Evolutionary conservation across 108 stramenopile genomes (phyloP).

Genomic region (Cafeteria roenbergensis): DNA sequence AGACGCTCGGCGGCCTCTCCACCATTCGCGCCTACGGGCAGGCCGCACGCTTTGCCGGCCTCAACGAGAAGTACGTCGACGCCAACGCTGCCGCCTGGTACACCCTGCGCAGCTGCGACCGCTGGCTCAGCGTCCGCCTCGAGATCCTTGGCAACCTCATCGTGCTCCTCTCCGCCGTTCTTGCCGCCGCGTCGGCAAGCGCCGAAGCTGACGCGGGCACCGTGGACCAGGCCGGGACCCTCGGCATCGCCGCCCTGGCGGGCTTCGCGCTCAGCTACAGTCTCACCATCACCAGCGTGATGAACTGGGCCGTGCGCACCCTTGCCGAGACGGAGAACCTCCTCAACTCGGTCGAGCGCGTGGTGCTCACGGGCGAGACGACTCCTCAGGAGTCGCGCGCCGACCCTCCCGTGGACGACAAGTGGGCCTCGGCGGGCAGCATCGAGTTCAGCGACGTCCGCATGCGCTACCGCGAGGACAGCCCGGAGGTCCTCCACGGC

Average conservation of each 20-base stretch:
- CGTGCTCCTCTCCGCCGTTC: conserved; percentile 49
- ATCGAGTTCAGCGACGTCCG: conserved; percentile 55
- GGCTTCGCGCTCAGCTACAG: conserved; percentile 70
- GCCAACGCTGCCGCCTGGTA: conserved; percentile 49
- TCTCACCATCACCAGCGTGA: conserved; percentile 56
- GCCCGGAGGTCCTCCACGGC: conserved; percentile 67
- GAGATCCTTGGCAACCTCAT: conserved; percentile 60
- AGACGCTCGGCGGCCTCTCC: conserved; percentile 69
- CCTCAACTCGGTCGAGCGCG: conserved; percentile 72
- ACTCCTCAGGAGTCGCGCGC: conserved; percentile 16
- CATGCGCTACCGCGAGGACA: conserved; percentile 62
- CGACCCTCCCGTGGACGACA: neutral
- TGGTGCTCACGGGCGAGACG: conserved; percentile 53
- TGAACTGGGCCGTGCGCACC: conserved; percentile 63
- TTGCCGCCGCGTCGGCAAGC: conserved; percentile 33
- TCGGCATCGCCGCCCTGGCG: conserved; percentile 20
- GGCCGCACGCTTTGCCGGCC: conserved; percentile 33
- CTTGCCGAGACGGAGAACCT: conserved; percentile 69
- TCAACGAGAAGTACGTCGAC: conserved; percentile 52
- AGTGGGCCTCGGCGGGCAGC: conserved; percentile 64
- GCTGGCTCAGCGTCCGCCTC: conserved; percentile 60
- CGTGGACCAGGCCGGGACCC: neutral
- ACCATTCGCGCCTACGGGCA: conserved; percentile 73
- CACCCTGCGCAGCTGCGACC: conserved; percentile 48
- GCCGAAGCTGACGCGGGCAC: neutral